A percentile compares a stretch with the other conserved stretches of the same genome.
Evolutionary conservation across 2,329 filamentous ascomycete species (phyloP).

Genomic region (Phialophora macrospora): DNA sequence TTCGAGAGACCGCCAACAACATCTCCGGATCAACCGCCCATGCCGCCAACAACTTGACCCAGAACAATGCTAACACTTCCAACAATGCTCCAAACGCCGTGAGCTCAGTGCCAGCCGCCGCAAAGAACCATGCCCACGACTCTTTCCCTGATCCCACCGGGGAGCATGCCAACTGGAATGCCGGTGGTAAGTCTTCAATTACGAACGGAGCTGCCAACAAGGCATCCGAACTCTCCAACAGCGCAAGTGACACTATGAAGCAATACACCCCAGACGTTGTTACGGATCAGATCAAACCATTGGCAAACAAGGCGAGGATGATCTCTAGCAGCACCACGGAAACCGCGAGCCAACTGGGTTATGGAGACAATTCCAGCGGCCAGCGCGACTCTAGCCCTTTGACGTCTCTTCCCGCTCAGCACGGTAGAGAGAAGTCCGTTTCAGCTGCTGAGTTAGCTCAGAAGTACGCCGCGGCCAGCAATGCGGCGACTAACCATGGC

Average conservation of each 20-base stretch:
- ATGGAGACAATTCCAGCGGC: background rate
- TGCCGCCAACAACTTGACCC: too few relatives aligned
- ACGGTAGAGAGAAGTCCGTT: too few relatives aligned
- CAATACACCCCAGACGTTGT: background rate
- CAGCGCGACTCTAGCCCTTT: background rate
- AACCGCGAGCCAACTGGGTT: background rate
- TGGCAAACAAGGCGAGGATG: background rate
- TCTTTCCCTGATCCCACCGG: background rate
- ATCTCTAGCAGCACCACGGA: too few relatives aligned
- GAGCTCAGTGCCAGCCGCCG: background rate
- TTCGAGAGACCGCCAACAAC: background rate
- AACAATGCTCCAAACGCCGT: background rate
- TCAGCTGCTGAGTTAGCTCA: too few relatives aligned
- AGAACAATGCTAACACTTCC: background rate
- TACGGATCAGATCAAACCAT: background rate
- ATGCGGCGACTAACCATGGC: too few relatives aligned
- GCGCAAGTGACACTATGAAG: background rate
- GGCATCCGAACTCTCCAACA: background rate
- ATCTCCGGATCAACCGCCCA: too few relatives aligned
- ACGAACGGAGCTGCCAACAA: background rate
- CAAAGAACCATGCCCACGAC: background rate
- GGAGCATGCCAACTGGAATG: background rate
- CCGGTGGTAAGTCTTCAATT: background rate
- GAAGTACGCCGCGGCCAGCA: too few relatives aligned
- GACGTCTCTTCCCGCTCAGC: too few relatives aligned